These are phyloP conservation scores for Clarkia xantiana DNA, from an alignment of 345 rosid genomes.

Conservation along the genomic window DNA sequence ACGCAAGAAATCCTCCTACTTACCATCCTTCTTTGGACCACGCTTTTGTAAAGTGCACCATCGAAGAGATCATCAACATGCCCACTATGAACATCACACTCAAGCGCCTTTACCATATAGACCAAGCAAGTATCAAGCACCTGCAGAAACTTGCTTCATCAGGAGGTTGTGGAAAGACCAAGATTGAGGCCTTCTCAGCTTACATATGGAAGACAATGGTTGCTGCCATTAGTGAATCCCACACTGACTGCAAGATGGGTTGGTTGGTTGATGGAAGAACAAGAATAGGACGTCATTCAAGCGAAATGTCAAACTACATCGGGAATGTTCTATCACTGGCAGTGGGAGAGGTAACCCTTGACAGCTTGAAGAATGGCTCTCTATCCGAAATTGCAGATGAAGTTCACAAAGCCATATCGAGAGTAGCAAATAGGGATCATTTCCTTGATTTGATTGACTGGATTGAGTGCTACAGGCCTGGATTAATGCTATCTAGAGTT, in stretches of 20 bases:
- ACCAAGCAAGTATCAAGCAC: conserved; percentile 27
- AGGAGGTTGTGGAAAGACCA: conserved; percentile 37
- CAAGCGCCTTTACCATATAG: conserved; percentile 63
- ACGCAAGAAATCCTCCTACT: conserved; percentile 40
- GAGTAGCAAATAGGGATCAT: conserved; percentile 45
- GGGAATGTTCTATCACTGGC: conserved; percentile 68
- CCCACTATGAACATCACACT: conserved; percentile 26
- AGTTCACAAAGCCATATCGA: conserved; percentile 42
- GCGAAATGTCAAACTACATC: conserved; percentile 39
- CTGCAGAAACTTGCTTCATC: conserved; percentile 42
- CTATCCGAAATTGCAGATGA: conserved; percentile 37
- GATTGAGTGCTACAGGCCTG: conserved; percentile 78
- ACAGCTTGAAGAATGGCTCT: conserved; percentile 32
- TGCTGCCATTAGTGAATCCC: conserved; percentile 20
- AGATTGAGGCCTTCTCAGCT: conserved; percentile 83
- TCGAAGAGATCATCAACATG: conserved; percentile 48
- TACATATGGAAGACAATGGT: conserved; percentile 71
- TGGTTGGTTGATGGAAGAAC: conserved; percentile 75
- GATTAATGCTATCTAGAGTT: conserved; percentile 50
- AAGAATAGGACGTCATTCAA: conserved; percentile 17
- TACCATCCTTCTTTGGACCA: conserved; percentile 43
- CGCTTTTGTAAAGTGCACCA: conserved; percentile 44
- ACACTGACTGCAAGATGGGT: conserved; percentile 66
- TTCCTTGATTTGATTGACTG: conserved; percentile 76
- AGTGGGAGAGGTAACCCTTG: conserved; percentile 42